phyloP scores from a whole-genome alignment of 805 yeast species.

The Candida tallmaniae region DNA sequence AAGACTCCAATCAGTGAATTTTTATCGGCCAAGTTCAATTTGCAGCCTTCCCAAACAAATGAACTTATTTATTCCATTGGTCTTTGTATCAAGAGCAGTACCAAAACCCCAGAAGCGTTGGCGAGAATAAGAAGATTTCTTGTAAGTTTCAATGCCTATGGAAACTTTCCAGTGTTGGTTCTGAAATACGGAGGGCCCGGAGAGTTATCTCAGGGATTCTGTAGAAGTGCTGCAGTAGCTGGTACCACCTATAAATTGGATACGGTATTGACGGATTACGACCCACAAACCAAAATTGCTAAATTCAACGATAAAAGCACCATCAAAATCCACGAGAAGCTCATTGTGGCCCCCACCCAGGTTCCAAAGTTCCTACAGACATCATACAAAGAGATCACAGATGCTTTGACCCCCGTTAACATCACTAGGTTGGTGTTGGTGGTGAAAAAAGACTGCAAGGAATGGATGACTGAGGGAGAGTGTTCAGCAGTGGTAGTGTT shows the following conservation, averaged over 20 bases:
- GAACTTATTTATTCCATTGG: constrained; percentile 89
- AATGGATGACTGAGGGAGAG: constrained; percentile 89
- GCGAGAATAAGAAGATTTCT: constrained; percentile 80
- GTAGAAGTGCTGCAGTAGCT: constrained; percentile 96
- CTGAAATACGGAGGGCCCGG: constrained; percentile 96
- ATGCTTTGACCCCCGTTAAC: constrained; percentile 41
- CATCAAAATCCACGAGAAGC: constrained; percentile 73
- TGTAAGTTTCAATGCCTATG: constrained; percentile 84
- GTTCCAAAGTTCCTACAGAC: constrained; percentile 38
- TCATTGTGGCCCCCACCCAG: constrained; percentile 72
- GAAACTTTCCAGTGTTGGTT: constrained; percentile 87
- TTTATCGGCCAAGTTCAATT: constrained; percentile 58
- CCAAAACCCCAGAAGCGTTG: constrained; percentile 70
- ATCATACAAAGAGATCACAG: constrained; percentile 41
- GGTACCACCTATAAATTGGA: constrained; percentile 90
- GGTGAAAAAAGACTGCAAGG: constrained; percentile 81
- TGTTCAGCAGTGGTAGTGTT: constrained; percentile 84
- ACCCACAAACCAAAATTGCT: constrained; percentile 64
- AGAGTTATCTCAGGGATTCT: constrained; percentile 93
- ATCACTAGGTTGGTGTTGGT: constrained; percentile 75
- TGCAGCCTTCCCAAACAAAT: constrained; percentile 68
- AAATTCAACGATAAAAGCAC: constrained; percentile 69
- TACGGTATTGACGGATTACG: constrained; percentile 60
- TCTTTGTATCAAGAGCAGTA: constrained; percentile 55
- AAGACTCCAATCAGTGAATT: constrained; percentile 56